Conservation (phyloP, 2,329 filamentous ascomycete species). For the Paraconiothyrium brasiliense region DNA sequence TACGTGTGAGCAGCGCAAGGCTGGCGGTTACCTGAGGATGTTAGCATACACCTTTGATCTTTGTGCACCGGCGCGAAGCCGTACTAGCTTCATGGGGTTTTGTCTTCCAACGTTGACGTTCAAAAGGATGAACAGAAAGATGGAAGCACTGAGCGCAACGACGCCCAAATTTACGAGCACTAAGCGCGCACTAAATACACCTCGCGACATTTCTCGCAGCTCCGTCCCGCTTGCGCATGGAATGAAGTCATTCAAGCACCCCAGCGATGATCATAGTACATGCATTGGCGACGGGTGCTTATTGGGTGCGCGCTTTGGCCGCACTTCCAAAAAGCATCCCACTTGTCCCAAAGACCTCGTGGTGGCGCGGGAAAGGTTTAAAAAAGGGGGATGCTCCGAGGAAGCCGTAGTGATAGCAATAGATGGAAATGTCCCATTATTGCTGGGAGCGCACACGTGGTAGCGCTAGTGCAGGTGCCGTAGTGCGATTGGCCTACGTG, state of each 20-base stretch:
- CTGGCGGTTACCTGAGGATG: constrained; percentile 24
- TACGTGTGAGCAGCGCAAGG: constrained; percentile 34
- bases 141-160: not conserved
- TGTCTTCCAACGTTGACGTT: not conserved
- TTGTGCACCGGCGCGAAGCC: not conserved
- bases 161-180: not conserved
- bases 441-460: not conserved
- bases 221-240: not conserved
- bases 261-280: constrained; percentile 6
- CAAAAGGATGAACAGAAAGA: not conserved
- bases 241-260: not conserved
- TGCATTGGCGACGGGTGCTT: not conserved
- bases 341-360: not conserved
- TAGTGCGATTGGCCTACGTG: not conserved
- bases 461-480: not conserved
- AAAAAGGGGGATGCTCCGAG: constrained; percentile 3
- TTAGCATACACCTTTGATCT: constrained; percentile 14
- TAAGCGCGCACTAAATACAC: not conserved
- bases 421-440: not conserved
- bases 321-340: not conserved
- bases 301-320: not conserved
- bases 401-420: not conserved
- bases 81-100: constrained; percentile 7
- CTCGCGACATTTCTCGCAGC: not conserved
- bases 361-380: not conserved